Evolutionary conservation across 1,284 basidiomycete genomes (phyloP).

Genomic region (Sanghuangporus weigelae): DNA sequence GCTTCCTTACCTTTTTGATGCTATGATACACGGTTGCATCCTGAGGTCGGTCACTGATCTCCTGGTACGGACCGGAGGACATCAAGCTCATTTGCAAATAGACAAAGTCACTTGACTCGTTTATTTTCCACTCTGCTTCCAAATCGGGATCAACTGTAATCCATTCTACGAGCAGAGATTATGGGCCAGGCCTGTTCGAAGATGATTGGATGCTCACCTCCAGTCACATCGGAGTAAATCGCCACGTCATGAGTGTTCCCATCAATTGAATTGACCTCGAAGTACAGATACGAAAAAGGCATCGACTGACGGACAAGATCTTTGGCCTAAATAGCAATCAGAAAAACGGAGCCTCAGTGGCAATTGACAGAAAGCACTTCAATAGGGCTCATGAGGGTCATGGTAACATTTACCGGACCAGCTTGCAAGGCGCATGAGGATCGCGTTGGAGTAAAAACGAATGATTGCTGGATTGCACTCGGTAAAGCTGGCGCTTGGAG

Average conservation of each 20-base stretch:
- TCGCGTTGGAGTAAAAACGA: slow-evolving; percentile 5
- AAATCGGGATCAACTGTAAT: no score
- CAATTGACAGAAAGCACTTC: not conserved
- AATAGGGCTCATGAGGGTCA: slow-evolving; percentile 11
- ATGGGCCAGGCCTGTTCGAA: not conserved
- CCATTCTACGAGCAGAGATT: slow-evolving; percentile 25
- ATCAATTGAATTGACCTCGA: slow-evolving; percentile 32
- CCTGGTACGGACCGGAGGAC: slow-evolving; percentile 23
- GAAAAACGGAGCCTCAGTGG: no score
- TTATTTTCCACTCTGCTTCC: slow-evolving; percentile 28
- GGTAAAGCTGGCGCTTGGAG: no score
- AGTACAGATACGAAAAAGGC: slow-evolving; percentile 18
- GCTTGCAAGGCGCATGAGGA: slow-evolving; percentile 5
- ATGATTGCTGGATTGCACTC: slow-evolving; percentile 21
- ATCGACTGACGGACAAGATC: slow-evolving; percentile 6
- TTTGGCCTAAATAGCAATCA: not conserved
- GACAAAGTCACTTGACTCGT: slow-evolving; percentile 19
- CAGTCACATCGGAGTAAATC: slow-evolving; percentile 34
- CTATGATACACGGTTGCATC: slow-evolving; percentile 34
- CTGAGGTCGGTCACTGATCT: slow-evolving; percentile 29
- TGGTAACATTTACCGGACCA: slow-evolving; percentile 8
- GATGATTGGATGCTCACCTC: slow-evolving; percentile 11
- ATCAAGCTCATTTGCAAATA: slow-evolving; percentile 27
- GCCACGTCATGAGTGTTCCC: slow-evolving; percentile 30
- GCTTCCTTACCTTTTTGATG: slow-evolving; percentile 24